A percentile compares a stretch with the other conserved stretches of the same genome.
These are phyloP conservation scores for Oemleria cerasiformis DNA, from an alignment of 306 rosid species.

Conservation along the genomic window DNA sequence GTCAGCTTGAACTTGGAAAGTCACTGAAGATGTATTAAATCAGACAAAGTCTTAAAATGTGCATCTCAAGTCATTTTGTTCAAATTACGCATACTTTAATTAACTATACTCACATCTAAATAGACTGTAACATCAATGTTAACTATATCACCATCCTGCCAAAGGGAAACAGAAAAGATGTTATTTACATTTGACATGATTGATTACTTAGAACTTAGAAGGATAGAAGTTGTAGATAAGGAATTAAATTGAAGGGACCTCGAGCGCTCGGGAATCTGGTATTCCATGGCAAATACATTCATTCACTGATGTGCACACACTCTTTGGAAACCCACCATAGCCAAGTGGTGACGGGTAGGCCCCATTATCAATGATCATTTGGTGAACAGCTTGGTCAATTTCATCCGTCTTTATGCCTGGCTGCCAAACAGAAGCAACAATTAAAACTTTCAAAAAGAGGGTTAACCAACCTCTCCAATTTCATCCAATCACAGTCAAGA, in stretches of 20 bases:
- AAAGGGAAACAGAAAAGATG: constrained; percentile 15
- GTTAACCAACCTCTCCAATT: background rate
- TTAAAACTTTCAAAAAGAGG: constrained; percentile 31
- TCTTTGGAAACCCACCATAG: constrained; percentile 93
- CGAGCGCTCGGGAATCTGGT: constrained; percentile 82
- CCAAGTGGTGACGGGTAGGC: constrained; percentile 98
- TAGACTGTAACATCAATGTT: constrained; percentile 88
- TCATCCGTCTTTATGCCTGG: constrained; percentile 91
- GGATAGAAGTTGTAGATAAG: constrained; percentile 15
- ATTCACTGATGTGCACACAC: constrained; percentile 95
- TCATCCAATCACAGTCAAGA: constrained; percentile 9
- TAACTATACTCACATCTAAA: constrained; percentile 65
- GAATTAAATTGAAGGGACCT: constrained; percentile 46
- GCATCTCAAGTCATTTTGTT: background rate
- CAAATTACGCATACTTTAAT: constrained; percentile 2
- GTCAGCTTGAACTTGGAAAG: constrained; percentile 15
- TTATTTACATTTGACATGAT: background rate
- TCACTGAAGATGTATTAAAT: constrained; percentile 7
- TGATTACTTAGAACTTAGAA: background rate
- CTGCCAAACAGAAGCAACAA: constrained; percentile 68
- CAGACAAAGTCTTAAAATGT: constrained; percentile 2
- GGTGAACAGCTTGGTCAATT: constrained; percentile 90
- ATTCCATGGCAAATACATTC: constrained; percentile 97
- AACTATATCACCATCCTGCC: constrained; percentile 95
- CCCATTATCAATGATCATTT: constrained; percentile 86